Base-by-base conservation (phyloP, 345 rosid species). In the Nasturtium officinale region DNA sequence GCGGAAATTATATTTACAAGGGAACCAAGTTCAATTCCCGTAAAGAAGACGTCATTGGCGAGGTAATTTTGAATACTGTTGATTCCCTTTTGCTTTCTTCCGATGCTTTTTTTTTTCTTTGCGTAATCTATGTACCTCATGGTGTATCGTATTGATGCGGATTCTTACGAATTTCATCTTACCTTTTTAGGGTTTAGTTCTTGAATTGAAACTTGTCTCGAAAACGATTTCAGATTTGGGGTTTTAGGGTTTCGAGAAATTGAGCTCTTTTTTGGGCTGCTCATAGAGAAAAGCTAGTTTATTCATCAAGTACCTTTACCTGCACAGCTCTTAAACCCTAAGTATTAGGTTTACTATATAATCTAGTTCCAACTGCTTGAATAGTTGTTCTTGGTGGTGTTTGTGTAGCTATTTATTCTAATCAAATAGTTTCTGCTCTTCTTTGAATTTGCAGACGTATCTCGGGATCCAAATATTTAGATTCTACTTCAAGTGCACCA, bases 1-100 rank as follows among this genome's bases (percentile, higher is more conserved):
- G 96, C 63, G 96, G 96, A 6, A 90, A 95, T 32, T 95, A 90
- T 77, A 95, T 95, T 71, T 91, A 88, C 76, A 91, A 86, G 78
- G 98, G 98, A 7, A 95, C 98, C 40, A 91, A 95, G 48, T 91
- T 91, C 81, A 95, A 91, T 78, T 91, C 97, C 13, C 86, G 99
- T 55, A 90, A 91, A 70, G 99, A 91, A 80, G 96, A 91, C 13
- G 93, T 86, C 20, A 64, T 84, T 8, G 99, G 97, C 47, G 97
- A 95, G 91, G 98, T 90, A 83, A 82, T 61, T 61, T 53, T 11
- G 2, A 42, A 30, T 59, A 4, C 2, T 2, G 38, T 21, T 65
- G 9, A 13, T 33, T 26, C 5, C 55, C 21, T 46, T 9, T 69
- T 29, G 43, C 13, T 42, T 30, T 63, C 23, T 18, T 71, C 13